These are phyloP conservation scores for Leishmania guyanensis DNA, from an alignment of 208 protist genomes.

Conservation along the genomic window DNA sequence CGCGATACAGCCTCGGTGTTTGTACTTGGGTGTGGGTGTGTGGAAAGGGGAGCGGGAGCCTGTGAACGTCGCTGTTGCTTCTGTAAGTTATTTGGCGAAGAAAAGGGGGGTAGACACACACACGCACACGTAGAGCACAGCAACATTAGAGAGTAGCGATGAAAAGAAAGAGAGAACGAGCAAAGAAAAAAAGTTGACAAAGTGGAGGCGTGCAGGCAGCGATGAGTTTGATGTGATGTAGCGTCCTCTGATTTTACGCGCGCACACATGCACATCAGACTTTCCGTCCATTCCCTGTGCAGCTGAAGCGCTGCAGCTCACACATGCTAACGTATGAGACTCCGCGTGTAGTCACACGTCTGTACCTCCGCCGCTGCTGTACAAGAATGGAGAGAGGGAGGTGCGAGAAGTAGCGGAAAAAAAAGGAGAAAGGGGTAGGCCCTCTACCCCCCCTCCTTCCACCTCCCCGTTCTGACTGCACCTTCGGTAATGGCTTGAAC, in stretches of 20 bases:
- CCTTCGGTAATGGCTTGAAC: not conserved
- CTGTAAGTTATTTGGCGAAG: not conserved
- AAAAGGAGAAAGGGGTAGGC: not conserved
- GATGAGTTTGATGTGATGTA: not conserved
- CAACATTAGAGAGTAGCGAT: not conserved
- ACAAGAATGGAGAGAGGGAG: not conserved
- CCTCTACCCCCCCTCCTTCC: not conserved
- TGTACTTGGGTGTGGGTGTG: not conserved
- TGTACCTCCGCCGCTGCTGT: not conserved
- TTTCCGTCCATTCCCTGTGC: not conserved
- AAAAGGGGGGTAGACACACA: slow-evolving; percentile 2
- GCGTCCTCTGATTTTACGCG: not conserved
- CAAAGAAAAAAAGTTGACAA: not conserved
- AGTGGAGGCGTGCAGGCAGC: not conserved
- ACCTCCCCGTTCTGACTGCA: not conserved
- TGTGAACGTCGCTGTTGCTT: not conserved
- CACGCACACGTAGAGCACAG: not conserved
- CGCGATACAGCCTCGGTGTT: not conserved
- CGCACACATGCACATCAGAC: not conserved
- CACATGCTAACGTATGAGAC: not conserved
- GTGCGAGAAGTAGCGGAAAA: not conserved
- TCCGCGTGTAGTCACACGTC: not conserved
- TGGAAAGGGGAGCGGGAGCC: not conserved
- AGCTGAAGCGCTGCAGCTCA: not conserved
- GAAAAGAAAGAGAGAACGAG: not conserved